phyloP scores from a whole-genome alignment of 75 land plant genomes.

The Chamaecyparis obtusa region DNA sequence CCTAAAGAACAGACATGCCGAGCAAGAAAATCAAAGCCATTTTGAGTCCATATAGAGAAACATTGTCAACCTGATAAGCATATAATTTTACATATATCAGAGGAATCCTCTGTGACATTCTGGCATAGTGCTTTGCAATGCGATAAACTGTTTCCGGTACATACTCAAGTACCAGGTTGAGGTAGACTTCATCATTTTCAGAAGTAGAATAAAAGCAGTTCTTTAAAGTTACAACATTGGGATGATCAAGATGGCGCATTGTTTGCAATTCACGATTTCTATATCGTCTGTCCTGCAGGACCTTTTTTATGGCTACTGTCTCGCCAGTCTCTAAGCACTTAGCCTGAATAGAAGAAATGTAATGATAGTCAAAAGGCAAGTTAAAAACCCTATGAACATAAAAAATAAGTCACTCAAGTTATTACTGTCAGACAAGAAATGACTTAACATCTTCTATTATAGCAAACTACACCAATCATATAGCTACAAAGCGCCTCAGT shows the following conservation, averaged over 20 bases:
- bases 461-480: not conserved
- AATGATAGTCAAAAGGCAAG: not conserved
- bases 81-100: slow-evolving; percentile 80
- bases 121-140: slow-evolving; percentile 73
- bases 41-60: not conserved
- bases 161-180: slow-evolving; percentile 86
- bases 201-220: slow-evolving; percentile 91
- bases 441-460: not conserved
- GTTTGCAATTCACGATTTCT: slow-evolving; percentile 93
- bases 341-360: slow-evolving; percentile 40
- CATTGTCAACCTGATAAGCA: slow-evolving; percentile 64
- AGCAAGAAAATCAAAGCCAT: not conserved
- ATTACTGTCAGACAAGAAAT: not conserved
- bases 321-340: slow-evolving; percentile 97
- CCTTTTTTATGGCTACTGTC: slow-evolving; percentile 96
- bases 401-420: not conserved
- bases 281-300: slow-evolving; percentile 89
- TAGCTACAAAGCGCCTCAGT: not conserved
- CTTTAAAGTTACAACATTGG: slow-evolving; percentile 71
- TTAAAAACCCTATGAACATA: not conserved
- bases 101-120: slow-evolving; percentile 83
- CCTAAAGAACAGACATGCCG: not conserved
- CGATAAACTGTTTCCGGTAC: slow-evolving; percentile 81
- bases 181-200: slow-evolving; percentile 75
- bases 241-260: slow-evolving; percentile 91